Conservation (phyloP, 805 yeast genomes). For the Saccharomycopsis malanga region DNA sequence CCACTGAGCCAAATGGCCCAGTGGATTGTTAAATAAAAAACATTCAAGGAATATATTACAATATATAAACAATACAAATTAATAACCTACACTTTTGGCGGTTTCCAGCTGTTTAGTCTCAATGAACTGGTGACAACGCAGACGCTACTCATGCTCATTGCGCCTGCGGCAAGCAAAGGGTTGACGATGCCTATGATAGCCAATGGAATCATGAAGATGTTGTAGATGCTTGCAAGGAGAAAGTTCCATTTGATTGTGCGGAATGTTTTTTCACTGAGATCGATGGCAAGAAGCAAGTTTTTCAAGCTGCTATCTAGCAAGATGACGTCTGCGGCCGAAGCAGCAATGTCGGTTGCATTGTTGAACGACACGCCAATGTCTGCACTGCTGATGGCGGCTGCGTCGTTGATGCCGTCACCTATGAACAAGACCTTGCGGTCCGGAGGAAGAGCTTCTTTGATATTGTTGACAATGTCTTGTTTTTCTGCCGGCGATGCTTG, state of each 20-base stretch:
- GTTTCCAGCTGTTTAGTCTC: conserved; percentile 58
- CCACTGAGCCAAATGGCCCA: too few species aligned
- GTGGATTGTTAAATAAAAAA: too few species aligned
- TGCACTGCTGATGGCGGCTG: conserved; percentile 88
- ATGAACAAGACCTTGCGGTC: conserved; percentile 59
- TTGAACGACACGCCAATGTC: conserved; percentile 88
- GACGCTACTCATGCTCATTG: conserved; percentile 90
- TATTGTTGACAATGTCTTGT: conserved; percentile 51
- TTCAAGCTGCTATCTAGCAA: conserved; percentile 36
- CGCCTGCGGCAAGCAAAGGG: conserved; percentile 83
- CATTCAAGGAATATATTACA: too few species aligned
- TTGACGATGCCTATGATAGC: conserved; percentile 92
- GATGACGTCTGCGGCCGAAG: conserved; percentile 94
- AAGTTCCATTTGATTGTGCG: conserved; percentile 72
- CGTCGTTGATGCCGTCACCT: conserved; percentile 98
- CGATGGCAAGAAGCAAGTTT: conserved; percentile 49
- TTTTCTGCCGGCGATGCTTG: conserved; percentile 75
- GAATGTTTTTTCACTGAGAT: conserved; percentile 65
- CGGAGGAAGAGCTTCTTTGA: conserved; percentile 36
- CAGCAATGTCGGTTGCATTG: conserved; percentile 92
- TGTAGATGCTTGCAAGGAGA: conserved; percentile 81
- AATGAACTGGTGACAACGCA: conserved; percentile 82
- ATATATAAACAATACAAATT: too few species aligned
- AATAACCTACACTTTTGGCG: conserved; percentile 23
- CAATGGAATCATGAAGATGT: conserved; percentile 78